A percentile compares a stretch with the other conserved stretches of the same genome.
Conservation (phyloP, 495 filamentous ascomycete species). For the Halenospora varia region DNA sequence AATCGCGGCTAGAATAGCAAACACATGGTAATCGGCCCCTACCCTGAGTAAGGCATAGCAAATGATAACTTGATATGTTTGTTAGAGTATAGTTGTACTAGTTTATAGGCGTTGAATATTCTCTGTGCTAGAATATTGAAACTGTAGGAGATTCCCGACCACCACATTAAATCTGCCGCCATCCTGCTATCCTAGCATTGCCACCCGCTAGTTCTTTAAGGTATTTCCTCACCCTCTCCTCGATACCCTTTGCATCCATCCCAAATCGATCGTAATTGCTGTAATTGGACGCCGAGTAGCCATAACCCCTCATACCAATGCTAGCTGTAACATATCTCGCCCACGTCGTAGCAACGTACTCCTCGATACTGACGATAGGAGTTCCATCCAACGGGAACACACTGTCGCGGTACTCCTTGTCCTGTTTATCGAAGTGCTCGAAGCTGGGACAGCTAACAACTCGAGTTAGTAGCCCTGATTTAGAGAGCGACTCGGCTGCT, state of each 20-base stretch:
- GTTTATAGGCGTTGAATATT: too few species aligned
- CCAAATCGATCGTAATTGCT: slow-evolving; percentile 27
- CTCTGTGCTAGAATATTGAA: too few species aligned
- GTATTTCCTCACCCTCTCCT: slow-evolving; percentile 30
- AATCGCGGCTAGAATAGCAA: too few species aligned
- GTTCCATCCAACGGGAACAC: slow-evolving; percentile 23
- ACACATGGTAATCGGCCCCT: too few species aligned
- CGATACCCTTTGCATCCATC: slow-evolving; percentile 32
- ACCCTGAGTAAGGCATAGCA: too few species aligned
- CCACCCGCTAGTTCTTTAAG: slow-evolving; percentile 29
- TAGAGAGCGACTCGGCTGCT: slow-evolving; percentile 59
- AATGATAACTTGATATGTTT: too few species aligned
- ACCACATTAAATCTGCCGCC: neutral
- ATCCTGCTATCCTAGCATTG: slow-evolving; percentile 17
- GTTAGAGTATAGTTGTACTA: too few species aligned
- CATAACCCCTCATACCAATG: slow-evolving; percentile 16
- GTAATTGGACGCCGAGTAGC: slow-evolving; percentile 25
- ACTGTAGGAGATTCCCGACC: too few species aligned
- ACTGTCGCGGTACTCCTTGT: slow-evolving; percentile 11
- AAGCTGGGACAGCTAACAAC: slow-evolving; percentile 19
- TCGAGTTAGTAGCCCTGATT: slow-evolving; percentile 71
- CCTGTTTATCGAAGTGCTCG: slow-evolving; percentile 23
- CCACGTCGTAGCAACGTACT: slow-evolving; percentile 25
- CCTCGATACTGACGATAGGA: slow-evolving; percentile 25
- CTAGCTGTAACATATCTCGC: slow-evolving; percentile 24